A percentile compares a stretch with the other conserved stretches of the same genome.
Evolutionary conservation across 371 early-diverging fungal genomes (phyloP).

Genomic region (Catenaria anguillulae): DNA sequence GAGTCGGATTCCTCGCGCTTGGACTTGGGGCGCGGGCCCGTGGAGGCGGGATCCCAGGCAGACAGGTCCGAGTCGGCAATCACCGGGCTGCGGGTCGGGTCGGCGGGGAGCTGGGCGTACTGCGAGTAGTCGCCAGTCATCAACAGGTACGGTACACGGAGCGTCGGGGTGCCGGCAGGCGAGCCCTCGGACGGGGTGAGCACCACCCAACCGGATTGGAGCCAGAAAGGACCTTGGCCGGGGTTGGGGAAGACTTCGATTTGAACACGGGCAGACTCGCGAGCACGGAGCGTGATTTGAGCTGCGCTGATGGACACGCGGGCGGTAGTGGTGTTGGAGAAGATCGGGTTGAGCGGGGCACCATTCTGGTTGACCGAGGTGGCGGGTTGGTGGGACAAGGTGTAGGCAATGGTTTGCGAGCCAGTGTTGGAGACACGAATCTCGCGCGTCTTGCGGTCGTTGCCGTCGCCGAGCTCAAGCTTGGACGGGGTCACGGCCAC

Average conservation of each 20-base stretch:
- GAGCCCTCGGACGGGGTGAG: neutral
- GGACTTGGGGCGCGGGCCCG: no score
- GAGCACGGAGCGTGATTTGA: neutral
- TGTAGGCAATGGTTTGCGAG: conserved; percentile 31
- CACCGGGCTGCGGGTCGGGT: neutral
- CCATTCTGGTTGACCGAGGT: conserved; percentile 14
- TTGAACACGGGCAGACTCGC: no score
- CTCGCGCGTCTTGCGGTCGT: neutral
- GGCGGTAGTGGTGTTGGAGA: neutral
- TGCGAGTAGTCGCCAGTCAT: neutral
- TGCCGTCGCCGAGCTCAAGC: neutral
- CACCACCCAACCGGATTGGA: neutral
- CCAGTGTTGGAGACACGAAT: conserved; percentile 43
- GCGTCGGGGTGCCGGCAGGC: neutral
- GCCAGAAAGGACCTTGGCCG: neutral
- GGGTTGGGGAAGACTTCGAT: no score
- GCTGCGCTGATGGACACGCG: neutral
- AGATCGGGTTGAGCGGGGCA: neutral
- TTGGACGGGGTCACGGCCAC: conserved; percentile 15
- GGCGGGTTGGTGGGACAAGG: conserved; percentile 27
- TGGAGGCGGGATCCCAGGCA: no score
- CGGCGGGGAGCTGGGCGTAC: neutral
- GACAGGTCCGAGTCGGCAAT: no score
- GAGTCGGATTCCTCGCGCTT: no score
- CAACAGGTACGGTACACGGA: neutral